Percentiles rank a stretch among this genome's conserved stretches.
phyloP scores from a whole-genome alignment of 2,329 filamentous ascomycete genomes.

The Sporothrix protearum region DNA sequence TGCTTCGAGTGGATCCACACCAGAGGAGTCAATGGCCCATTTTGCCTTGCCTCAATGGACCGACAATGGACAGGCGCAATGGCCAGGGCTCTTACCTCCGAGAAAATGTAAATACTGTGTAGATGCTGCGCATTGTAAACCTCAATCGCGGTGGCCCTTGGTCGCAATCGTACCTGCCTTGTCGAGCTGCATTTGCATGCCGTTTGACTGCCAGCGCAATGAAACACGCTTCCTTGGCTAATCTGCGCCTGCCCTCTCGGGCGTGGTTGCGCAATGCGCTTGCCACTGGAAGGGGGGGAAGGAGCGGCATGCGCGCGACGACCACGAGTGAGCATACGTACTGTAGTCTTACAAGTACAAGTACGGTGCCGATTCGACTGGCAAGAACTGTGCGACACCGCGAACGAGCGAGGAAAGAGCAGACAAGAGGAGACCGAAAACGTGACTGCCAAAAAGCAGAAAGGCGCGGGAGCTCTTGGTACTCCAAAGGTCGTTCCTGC shows the following conservation, averaged over 20 bases:
- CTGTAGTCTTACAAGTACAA: too few relatives aligned
- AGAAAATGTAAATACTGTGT: not conserved
- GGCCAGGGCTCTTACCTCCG: not conserved
- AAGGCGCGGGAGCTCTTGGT: too few relatives aligned
- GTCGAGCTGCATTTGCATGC: not conserved
- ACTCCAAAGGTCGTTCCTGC: not conserved
- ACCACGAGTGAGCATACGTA: not conserved
- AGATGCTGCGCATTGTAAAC: not conserved
- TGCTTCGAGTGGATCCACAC: not conserved
- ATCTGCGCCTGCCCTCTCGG: slow-evolving; percentile 3
- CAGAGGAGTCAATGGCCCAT: slow-evolving; percentile 9
- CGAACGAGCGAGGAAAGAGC: not conserved
- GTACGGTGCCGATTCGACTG: slow-evolving; percentile 23
- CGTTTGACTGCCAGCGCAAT: slow-evolving; percentile 8
- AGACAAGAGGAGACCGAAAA: not conserved
- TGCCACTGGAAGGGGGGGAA: slow-evolving; percentile 16
- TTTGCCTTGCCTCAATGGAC: slow-evolving; percentile 5
- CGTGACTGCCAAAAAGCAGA: not conserved
- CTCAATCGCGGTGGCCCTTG: not conserved
- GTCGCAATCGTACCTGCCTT: not conserved
- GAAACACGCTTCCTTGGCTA: slow-evolving; percentile 20
- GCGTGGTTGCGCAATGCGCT: slow-evolving; percentile 19
- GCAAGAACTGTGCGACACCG: slow-evolving; percentile 19
- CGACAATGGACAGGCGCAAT: slow-evolving; percentile 11
- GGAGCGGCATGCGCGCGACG: slow-evolving; percentile 14